Conservation (phyloP, 1,284 basidiomycete genomes). For the Moniliophthora roreri region DNA sequence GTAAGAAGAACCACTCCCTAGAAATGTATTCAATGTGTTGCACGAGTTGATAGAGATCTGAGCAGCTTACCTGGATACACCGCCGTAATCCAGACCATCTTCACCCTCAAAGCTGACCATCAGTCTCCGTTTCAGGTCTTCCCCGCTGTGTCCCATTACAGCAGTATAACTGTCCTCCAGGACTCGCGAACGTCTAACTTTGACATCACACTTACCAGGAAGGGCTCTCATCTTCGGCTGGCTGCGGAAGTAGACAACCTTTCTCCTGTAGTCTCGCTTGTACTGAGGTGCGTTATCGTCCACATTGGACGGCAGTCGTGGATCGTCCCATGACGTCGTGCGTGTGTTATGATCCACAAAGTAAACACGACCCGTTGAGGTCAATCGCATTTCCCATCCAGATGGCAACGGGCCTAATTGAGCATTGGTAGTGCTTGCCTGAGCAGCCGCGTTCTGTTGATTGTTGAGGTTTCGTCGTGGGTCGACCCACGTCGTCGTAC, state of each 20-base stretch:
- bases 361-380: slow-evolving; percentile 90
- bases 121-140: slow-evolving; percentile 94
- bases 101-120: slow-evolving; percentile 99
- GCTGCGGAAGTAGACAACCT: slow-evolving; percentile 98
- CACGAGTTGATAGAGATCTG: not conserved
- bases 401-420: slow-evolving; percentile 95
- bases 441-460: slow-evolving; percentile 36
- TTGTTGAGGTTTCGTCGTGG: slow-evolving; percentile 79
- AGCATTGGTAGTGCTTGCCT: slow-evolving; percentile 75
- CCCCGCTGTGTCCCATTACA: slow-evolving; percentile 92
- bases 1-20: slow-evolving; percentile 99
- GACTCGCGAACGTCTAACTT: slow-evolving; percentile 90
- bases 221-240: slow-evolving; percentile 92
- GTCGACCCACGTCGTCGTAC: slow-evolving; percentile 98
- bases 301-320: slow-evolving; percentile 77
- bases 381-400: slow-evolving; percentile 97
- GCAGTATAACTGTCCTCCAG: slow-evolving; percentile 97
- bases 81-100: slow-evolving; percentile 97
- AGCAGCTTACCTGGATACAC: slow-evolving; percentile 79
- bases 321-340: slow-evolving; percentile 97
- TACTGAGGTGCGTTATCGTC: slow-evolving; percentile 98
- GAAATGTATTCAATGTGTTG: slow-evolving; percentile 3
- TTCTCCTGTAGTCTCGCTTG: slow-evolving; percentile 98
- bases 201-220: slow-evolving; percentile 95
- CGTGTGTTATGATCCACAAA: slow-evolving; percentile 97